phyloP scores from a whole-genome alignment of 805 yeast species.

The Kazachstania psychrophila region DNA sequence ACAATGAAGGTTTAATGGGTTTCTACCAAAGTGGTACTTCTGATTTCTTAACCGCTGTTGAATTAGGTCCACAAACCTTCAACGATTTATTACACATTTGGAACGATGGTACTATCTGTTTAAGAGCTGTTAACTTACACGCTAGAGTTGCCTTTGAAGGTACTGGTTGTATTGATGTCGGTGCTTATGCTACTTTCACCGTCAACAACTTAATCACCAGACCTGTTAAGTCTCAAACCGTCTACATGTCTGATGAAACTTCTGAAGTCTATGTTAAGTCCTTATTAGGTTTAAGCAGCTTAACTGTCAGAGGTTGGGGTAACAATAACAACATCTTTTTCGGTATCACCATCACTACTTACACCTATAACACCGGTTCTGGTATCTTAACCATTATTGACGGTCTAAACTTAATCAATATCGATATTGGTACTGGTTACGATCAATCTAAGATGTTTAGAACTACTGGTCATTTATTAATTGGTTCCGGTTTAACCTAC shows the following conservation, averaged over 20 bases:
- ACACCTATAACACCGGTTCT: constrained; percentile 3
- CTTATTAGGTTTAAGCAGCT: constrained; percentile 1
- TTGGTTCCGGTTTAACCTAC: constrained; percentile 3
- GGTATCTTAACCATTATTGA: constrained; percentile 8
- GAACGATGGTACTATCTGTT: constrained; percentile 10
- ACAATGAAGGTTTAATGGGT: constrained; percentile 1
- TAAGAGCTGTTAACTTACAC: constrained; percentile 1
- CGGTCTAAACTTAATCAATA: neutral
- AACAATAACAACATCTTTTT: constrained; percentile 4
- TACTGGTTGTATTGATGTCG: constrained; percentile 10
- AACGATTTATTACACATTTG: constrained; percentile 3
- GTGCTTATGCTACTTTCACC: constrained; percentile 5
- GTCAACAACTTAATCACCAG: constrained; percentile 2
- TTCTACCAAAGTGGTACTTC: constrained; percentile 3
- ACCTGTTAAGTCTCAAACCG: constrained; percentile 5
- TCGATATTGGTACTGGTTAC: constrained; percentile 8
- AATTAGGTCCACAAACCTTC: constrained; percentile 3
- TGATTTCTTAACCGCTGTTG: neutral
- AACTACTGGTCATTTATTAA: neutral
- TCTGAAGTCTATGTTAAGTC: neutral
- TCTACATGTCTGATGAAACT: constrained; percentile 7
- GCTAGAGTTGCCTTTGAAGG: constrained; percentile 6
- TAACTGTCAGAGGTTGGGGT: constrained; percentile 6
- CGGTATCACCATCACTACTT: constrained; percentile 1
- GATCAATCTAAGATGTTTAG: constrained; percentile 1